Conservation (phyloP, 257 asterid species). For the Capsicum baccatum region DNA sequence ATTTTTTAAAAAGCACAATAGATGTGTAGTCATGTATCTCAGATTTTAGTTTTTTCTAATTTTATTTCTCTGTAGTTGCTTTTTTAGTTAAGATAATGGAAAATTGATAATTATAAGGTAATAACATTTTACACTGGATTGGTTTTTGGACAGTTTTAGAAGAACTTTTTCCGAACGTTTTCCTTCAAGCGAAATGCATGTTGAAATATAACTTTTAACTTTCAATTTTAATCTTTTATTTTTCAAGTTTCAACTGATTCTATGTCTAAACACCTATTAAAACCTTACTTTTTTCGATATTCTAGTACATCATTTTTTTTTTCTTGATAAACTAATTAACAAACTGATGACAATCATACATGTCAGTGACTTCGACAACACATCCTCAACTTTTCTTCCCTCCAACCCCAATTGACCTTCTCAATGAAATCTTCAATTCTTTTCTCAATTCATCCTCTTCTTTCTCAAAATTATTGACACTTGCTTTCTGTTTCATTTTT, state of each 20-base stretch:
- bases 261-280: background rate
- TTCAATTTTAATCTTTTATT: no score
- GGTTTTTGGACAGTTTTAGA: no score
- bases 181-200: no score
- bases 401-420: conserved; percentile 46
- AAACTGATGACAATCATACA: background rate
- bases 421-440: conserved; percentile 51
- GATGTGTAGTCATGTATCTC: background rate
- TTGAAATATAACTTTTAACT: no score
- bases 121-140: no score
- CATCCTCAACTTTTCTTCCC: conserved; percentile 38
- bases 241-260: no score
- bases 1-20: no score
- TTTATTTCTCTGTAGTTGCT: no score
- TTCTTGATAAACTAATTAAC: background rate
- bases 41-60: background rate
- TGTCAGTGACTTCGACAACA: background rate
- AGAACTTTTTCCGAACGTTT: no score
- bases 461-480: conserved; percentile 17
- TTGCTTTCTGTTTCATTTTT: conserved; percentile 29
- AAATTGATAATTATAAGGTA: no score
- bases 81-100: no score
- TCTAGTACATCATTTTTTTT: background rate
- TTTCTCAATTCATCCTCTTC: conserved; percentile 49
- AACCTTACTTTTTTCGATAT: background rate